Base-by-base conservation (phyloP, 306 rosid species). In the Quercus alba region DNA sequence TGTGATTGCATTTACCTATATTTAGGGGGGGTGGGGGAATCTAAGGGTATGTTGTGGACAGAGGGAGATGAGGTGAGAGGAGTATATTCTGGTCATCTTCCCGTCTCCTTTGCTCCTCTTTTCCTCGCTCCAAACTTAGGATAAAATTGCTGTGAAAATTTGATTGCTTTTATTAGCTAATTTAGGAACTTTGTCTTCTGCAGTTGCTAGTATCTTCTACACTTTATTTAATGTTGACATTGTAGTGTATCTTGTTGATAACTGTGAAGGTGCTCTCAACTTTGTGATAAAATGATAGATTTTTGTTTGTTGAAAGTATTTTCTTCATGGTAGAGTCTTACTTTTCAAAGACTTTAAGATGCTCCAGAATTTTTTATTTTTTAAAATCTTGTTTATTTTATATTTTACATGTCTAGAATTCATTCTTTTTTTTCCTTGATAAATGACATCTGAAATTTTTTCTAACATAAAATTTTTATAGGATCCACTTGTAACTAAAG, bases 401-500 rank as follows among this genome's bases (percentile, higher is more conserved):
- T 1, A 13, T 3, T 49, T 12, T 49, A n/a, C 63, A 57, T 57
- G 26, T 58, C 15, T 58, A 9, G 10, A 31, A 31, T 59, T 4
- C 9, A 8, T 9, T 57, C 10, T 10, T 11, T 61, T 26, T 6
- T 61, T 13, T 13, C 1, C 26, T 61, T 13, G 19, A 62, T 13
- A 26, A 62, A 30, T 26, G 68, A 26, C 68, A 49, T 49, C 17
- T 62, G 19, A 17, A 64, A 14, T 19, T 41, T 57, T 55, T 74
- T n/a, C 38, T 69, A 35, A 69, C 75, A 13, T 56, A 52, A 73
- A 59, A 56, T 18, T 61, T 49, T 73, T 74, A 57, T 64, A 82
- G 86, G 88, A 85, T 79, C 86, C 88, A 4, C 84, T 85, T 30
- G 71, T 82, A 5, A 79, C 70, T 18, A 82, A 86, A 61, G 89